Base-by-base conservation (phyloP, 768 basidiomycete genomes). In the Kwoniella sp. region DNA sequence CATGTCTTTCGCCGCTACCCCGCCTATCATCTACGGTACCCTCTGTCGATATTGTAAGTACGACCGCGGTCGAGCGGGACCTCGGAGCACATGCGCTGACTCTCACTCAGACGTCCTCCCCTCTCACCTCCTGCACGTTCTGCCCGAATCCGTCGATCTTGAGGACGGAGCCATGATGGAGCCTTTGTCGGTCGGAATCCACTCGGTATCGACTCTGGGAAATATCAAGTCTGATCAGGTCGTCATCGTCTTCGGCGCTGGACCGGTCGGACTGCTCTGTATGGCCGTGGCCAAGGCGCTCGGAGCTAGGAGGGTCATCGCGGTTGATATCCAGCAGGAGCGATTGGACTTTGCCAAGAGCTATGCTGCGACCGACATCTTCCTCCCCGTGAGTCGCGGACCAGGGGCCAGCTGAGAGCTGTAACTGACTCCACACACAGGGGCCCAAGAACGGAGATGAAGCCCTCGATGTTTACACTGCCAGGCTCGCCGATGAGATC, bases 91-190 rank as follows among this genome's bases (percentile, higher is more conserved):
- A 6, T 36, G 34, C 15, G 40, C 4, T 41, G 8, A 22, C 8
- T 20, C 40, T 5, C 25, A 10, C 19, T 23, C 38, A 56, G 55
- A 56, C 48, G 58, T 53, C 28, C 78, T 93, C 53, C 89, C 91
- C 12, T 83, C 83, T 22, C 87, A 95, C 71, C 80, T 95, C 37
- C 63, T 59, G 48, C 70, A 67, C 61, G 79, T 77, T 25, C 81
- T 96, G n/a, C 90, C 91, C 2, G 81, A 85, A 15, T 78, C 82
- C 69, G 82, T 96, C 38, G 81, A 85, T 12, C 81, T 92, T 17
- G 92, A 96, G 75, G 92, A 96, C 67, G 93, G 92, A 38, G 91
- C 92, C 9, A 86, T 95, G 87, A 89, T 95, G 77, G 93, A 96
- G 73, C 93, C 93, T 5, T 81, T 96, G 34, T 83, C 92, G 15